These are phyloP conservation scores for Casuarina equisetifolia DNA, from an alignment of 306 rosid genomes.

Conservation along the genomic window DNA sequence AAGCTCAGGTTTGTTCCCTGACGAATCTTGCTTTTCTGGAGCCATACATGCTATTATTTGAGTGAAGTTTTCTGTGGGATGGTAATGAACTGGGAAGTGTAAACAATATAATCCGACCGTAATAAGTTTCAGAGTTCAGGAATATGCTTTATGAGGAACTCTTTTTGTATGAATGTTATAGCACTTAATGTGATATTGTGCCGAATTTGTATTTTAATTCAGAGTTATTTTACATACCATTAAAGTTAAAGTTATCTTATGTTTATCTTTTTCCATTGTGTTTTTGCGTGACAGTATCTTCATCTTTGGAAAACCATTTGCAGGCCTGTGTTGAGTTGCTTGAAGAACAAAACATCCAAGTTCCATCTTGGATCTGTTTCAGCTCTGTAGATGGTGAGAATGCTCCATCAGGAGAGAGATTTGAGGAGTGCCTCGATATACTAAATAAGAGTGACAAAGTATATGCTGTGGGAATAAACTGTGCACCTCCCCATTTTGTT, in stretches of 20 bases:
- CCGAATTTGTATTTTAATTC: neutral
- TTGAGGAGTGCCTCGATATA: slow-evolving; percentile 62
- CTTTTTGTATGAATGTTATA: neutral
- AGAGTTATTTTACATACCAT: neutral
- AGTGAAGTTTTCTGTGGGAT: neutral
- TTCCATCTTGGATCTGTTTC: slow-evolving; percentile 89
- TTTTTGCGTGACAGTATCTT: neutral
- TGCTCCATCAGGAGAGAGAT: slow-evolving; percentile 86
- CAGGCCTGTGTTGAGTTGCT: slow-evolving; percentile 84
- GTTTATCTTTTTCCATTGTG: neutral
- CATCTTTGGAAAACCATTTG: slow-evolving; percentile 4
- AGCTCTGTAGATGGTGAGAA: slow-evolving; percentile 81
- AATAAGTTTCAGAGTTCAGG: neutral
- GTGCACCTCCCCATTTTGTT: slow-evolving; percentile 83
- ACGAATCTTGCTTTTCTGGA: neutral
- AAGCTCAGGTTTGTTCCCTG: slow-evolving; percentile 59
- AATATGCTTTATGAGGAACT: neutral
- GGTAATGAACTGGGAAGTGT: neutral
- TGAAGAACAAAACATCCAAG: slow-evolving; percentile 69
- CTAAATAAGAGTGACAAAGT: slow-evolving; percentile 61
- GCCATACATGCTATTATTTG: neutral
- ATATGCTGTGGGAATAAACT: slow-evolving; percentile 81
- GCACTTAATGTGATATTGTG: neutral
- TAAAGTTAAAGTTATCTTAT: neutral
- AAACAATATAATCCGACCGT: neutral